These are phyloP conservation scores for Scleroderma bovista DNA, from an alignment of 768 basidiomycete genomes.

Conservation along the genomic window DNA sequence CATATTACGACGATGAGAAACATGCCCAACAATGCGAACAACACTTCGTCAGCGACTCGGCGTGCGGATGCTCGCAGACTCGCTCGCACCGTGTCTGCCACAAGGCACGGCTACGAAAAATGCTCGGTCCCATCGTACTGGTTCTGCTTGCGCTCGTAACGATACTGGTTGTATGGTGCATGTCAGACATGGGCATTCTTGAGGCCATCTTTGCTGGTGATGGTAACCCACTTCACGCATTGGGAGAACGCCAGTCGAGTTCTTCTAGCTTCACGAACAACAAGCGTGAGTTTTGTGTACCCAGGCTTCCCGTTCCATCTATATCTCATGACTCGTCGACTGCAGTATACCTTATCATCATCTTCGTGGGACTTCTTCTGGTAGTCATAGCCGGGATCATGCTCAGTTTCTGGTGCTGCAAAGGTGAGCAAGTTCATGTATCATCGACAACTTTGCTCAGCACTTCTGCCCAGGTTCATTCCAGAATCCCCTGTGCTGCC, in stretches of 20 bases:
- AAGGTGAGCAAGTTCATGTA: constrained; percentile 28
- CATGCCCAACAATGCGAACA: constrained; percentile 18
- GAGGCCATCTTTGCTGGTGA: constrained; percentile 19
- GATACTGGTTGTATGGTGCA: constrained; percentile 29
- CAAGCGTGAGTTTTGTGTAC: constrained; percentile 36
- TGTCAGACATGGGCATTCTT: constrained; percentile 19
- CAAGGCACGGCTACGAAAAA: constrained; percentile 23
- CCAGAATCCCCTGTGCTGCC: constrained; percentile 60
- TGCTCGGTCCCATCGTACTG: constrained; percentile 33
- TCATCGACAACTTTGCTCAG: background rate
- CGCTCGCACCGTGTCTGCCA: constrained; percentile 30
- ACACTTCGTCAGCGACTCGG: constrained; percentile 14
- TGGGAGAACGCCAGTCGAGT: constrained; percentile 23
- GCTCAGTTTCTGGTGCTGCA: constrained; percentile 64
- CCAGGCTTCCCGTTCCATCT: background rate
- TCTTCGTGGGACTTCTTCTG: constrained; percentile 59
- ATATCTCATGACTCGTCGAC: background rate
- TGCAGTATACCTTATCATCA: constrained; percentile 55
- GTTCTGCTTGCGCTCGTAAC: constrained; percentile 27
- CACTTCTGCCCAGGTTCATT: constrained; percentile 38
- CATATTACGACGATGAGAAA: constrained; percentile 10
- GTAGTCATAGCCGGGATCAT: constrained; percentile 50
- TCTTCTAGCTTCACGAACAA: constrained; percentile 32
- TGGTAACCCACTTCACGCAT: constrained; percentile 19
- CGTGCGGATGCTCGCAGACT: constrained; percentile 18